Percentiles rank a stretch among this genome's conserved stretches.
phyloP scores from a whole-genome alignment of 805 yeast species.

The Ogataea degrootiae region DNA sequence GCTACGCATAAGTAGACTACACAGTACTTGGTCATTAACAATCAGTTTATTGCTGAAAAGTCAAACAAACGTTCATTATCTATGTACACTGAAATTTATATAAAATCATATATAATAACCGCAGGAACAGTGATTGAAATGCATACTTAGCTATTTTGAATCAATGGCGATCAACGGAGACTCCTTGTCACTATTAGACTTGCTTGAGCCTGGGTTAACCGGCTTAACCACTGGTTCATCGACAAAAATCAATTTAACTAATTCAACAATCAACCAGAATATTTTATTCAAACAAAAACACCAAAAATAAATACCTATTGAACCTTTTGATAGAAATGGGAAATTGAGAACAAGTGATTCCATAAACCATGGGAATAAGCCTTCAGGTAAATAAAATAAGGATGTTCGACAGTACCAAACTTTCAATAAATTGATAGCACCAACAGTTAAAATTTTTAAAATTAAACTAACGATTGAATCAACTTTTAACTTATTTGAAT shows the following conservation, averaged over 20 bases:
- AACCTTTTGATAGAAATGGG: conserved; percentile 59
- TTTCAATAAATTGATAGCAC: conserved; percentile 46
- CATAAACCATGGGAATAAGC: conserved; percentile 53
- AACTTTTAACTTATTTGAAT: conserved; percentile 32
- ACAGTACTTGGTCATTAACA: too few relatives aligned
- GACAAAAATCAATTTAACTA: conserved; percentile 13
- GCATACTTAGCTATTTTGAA: background rate
- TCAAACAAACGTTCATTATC: too few relatives aligned
- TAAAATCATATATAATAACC: too few relatives aligned
- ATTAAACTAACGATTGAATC: conserved; percentile 29
- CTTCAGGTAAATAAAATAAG: conserved; percentile 55
- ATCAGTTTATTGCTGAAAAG: too few relatives aligned
- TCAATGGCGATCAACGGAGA: background rate
- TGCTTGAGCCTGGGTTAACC: background rate
- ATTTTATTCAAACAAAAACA: conserved; percentile 35
- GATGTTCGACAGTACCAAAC: conserved; percentile 49
- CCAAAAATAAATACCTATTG: conserved; percentile 59
- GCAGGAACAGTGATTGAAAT: too few relatives aligned
- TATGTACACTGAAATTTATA: too few relatives aligned
- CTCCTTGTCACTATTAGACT: background rate
- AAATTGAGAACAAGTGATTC: conserved; percentile 47
- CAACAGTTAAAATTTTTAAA: conserved; percentile 37
- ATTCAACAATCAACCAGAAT: conserved; percentile 21
- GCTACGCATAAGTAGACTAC: too few relatives aligned
- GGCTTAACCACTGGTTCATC: conserved; percentile 8